A percentile compares a stretch with the other conserved stretches of the same genome.
Evolutionary conservation across 2,329 filamentous ascomycete genomes (phyloP).

Genomic region (Aureobasidium namibiae): DNA sequence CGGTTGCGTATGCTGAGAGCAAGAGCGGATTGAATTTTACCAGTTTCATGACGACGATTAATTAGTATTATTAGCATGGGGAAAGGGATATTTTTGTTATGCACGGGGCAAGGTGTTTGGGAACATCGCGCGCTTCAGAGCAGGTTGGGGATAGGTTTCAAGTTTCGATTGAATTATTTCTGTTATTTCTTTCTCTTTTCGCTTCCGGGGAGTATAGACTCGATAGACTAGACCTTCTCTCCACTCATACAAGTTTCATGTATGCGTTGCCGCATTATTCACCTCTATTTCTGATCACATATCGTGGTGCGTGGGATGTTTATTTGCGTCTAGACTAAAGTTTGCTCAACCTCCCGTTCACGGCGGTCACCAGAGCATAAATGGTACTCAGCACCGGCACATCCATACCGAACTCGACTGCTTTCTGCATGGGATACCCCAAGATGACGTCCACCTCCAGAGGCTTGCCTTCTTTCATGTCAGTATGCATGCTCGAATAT

Average conservation of each 20-base stretch:
- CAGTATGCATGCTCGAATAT: slow-evolving; percentile 39
- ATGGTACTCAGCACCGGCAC: slow-evolving; percentile 34
- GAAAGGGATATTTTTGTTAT: background rate
- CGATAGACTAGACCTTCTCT: background rate
- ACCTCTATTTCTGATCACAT: background rate
- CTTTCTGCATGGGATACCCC: slow-evolving; percentile 33
- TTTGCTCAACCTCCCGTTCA: slow-evolving; percentile 19
- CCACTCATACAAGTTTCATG: background rate
- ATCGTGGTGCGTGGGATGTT: no score
- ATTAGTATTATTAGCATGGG: slow-evolving; percentile 1
- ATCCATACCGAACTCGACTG: slow-evolving; percentile 31
- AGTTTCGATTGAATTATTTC: background rate
- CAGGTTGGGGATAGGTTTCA: background rate
- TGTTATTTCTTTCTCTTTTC: background rate
- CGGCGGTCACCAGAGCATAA: slow-evolving; percentile 24
- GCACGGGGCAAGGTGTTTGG: background rate
- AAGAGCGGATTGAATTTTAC: background rate
- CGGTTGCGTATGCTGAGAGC: slow-evolving; percentile 4
- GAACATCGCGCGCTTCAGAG: background rate
- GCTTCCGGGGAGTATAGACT: background rate
- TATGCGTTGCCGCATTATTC: background rate
- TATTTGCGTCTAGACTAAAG: background rate
- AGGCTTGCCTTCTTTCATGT: slow-evolving; percentile 32
- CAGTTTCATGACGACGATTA: background rate
- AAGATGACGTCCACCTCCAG: slow-evolving; percentile 43